A percentile compares a stretch with the other conserved stretches of the same genome.
These are phyloP conservation scores for Leccinum variicolor DNA, from an alignment of 768 basidiomycete species.

Conservation along the genomic window DNA sequence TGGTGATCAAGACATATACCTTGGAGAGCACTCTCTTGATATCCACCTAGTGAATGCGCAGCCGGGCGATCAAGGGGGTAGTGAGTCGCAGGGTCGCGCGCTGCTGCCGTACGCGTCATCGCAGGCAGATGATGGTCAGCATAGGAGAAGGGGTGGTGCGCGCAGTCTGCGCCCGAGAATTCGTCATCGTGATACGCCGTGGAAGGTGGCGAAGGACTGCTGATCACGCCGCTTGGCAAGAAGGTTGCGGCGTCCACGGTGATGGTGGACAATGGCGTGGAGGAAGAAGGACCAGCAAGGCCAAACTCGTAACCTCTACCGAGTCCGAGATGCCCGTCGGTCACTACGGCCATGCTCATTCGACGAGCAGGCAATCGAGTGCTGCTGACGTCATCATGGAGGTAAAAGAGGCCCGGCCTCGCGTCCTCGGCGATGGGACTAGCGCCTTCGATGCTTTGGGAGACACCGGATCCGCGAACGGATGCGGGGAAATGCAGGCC, in stretches of 20 bases:
- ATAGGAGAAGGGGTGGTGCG: constrained; percentile 10
- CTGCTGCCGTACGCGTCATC: constrained; percentile 12
- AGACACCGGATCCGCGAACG: constrained; percentile 15
- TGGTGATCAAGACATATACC: constrained; percentile 25
- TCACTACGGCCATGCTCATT: constrained; percentile 10
- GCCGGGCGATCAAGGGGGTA: constrained; percentile 15
- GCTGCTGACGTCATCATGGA: constrained; percentile 24
- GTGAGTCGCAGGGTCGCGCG: constrained; percentile 10
- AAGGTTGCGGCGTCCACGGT: constrained; percentile 11
- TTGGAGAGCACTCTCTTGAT: constrained; percentile 15
- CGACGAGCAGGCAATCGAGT: constrained; percentile 10
- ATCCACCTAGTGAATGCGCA: constrained; percentile 17
- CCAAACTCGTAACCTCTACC: constrained; percentile 7
- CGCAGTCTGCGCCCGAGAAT: constrained; percentile 13
- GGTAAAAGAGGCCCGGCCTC: constrained; percentile 17
- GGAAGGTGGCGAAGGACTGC: constrained; percentile 21
- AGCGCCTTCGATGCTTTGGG: constrained; percentile 10
- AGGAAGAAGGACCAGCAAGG: constrained; percentile 2
- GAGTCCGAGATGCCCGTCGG: constrained; percentile 11
- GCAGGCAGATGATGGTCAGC: constrained; percentile 9
- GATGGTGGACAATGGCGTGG: constrained; percentile 14
- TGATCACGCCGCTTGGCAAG: constrained; percentile 11
- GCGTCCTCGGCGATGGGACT: constrained; percentile 22
- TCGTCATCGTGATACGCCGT: constrained; percentile 26
- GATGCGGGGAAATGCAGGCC: constrained; percentile 27